Evolutionary conservation across 495 filamentous ascomycete species (phyloP).

Genomic region (Neurospora sp.): DNA sequence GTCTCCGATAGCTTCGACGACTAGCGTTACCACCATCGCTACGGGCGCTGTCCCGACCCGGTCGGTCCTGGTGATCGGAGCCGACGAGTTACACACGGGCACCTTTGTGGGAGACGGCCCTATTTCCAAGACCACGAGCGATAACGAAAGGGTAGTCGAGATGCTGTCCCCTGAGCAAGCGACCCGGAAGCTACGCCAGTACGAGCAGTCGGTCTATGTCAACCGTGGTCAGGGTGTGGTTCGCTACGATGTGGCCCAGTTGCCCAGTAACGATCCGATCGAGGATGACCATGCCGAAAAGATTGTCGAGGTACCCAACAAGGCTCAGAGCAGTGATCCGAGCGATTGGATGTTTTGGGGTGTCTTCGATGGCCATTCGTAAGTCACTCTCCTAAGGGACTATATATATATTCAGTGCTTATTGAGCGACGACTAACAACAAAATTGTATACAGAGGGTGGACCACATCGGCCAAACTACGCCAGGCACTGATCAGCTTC

Average conservation of each 20-base stretch:
- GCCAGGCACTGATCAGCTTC: conserved; percentile 80
- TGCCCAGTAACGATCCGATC: conserved; percentile 94
- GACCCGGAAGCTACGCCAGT: conserved; percentile 75
- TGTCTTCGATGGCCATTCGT: conserved; percentile 96
- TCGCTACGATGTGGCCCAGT: conserved; percentile 90
- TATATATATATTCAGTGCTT: not conserved
- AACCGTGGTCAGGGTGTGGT: conserved; percentile 85
- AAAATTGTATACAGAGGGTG: conserved; percentile 55
- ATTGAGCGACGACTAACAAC: conserved; percentile 14
- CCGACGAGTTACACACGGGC: conserved; percentile 75
- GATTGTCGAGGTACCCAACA: conserved; percentile 73
- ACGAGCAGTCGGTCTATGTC: conserved; percentile 85
- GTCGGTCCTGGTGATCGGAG: conserved; percentile 63
- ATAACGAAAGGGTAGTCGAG: conserved; percentile 69
- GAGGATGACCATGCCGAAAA: conserved; percentile 98
- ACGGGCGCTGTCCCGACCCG: conserved; percentile 23
- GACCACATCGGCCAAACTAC: conserved; percentile 95
- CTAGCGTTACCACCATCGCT: conserved; percentile 4
- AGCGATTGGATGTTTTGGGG: conserved; percentile 99
- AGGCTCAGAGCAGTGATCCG: conserved; percentile 37
- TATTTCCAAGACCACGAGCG: conserved; percentile 73
- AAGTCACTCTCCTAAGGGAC: conserved; percentile 21
- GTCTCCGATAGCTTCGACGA: conserved; percentile 12
- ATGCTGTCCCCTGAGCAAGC: conserved; percentile 97
- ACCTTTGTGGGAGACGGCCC: conserved; percentile 72